A percentile compares a stretch with the other conserved stretches of the same genome.
phyloP scores from a whole-genome alignment of 345 rosid genomes.

The Citrus mangshanensis region DNA sequence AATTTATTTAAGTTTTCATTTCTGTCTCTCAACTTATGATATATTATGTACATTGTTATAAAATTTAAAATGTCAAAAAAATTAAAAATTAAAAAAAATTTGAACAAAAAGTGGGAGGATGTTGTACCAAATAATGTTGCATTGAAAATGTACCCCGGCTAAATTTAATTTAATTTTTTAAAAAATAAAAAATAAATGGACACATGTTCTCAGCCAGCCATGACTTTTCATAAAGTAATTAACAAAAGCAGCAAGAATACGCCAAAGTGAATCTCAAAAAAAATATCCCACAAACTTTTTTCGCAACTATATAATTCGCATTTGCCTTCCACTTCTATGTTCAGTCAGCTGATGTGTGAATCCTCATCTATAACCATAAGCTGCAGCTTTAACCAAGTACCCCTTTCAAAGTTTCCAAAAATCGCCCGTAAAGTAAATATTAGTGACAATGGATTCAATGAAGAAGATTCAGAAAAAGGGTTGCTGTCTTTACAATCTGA shows the following conservation, averaged over 20 bases:
- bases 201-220: constrained; percentile 23
- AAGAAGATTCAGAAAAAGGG: constrained; percentile 21
- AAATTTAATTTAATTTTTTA: neutral
- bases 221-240: constrained; percentile 22
- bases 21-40: neutral
- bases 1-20: too few relatives aligned
- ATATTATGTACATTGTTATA: too few relatives aligned
- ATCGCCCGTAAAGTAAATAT: neutral
- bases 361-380: neutral
- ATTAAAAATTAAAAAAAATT: too few relatives aligned
- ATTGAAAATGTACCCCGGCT: too few relatives aligned
- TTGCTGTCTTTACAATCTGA: constrained; percentile 15
- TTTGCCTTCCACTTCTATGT: constrained; percentile 16
- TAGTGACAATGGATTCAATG: neutral
- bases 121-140: too few relatives aligned
- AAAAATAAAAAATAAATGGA: neutral
- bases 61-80: too few relatives aligned
- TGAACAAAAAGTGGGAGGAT: too few relatives aligned
- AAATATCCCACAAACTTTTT: constrained; percentile 12
- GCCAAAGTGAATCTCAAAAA: neutral
- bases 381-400: neutral
- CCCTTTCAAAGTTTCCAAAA: neutral
- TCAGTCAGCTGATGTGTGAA: constrained; percentile 10
- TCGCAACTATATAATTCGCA: constrained; percentile 17
- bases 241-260: neutral